Evolutionary conservation across 1,284 basidiomycete species (phyloP), one percentile per base, ranked within the genome.

Genomic region (Ganoderma boninense): DNA sequence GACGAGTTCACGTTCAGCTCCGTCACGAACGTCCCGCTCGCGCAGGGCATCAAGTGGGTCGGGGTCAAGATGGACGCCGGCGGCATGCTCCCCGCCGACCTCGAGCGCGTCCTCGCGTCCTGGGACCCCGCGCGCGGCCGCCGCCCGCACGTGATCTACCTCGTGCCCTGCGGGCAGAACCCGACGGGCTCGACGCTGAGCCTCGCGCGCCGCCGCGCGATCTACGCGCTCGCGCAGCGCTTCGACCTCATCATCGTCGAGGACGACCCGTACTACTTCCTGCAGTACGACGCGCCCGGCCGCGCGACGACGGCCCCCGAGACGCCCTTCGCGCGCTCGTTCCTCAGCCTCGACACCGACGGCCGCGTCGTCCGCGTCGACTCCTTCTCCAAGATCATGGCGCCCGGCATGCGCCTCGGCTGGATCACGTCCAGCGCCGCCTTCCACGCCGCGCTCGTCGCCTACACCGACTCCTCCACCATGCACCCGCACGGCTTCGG

Each of bases 401-500:
- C 83, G 23, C 85, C 85, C 4, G 84, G 84, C 40, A 82, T 85
- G 79, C 81, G 84, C n/a, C 78, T 85, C 43, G 85, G 85, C 43
- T 85, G 84, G 84, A 81, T 85, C 68, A 83, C 84, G n/a, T 80
- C 80, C 69, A 82, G 77, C 73, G 70, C 79, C 11, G 57, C 79
- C 66, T 85, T 86, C 78, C 79, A 81, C 57, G 79, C 82, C 57
- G 79, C 82, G 64, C 80, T 82, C 62, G 77, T 80, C 71, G 69
- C 73, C 43, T 75, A 80, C 69, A 82, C 78, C 60, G 85, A 87
- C 76, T 81, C 81, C 20, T 82, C 82, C 26, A 85, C 85, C 6
- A 84, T 85, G 74, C 82, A 82, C 60, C 83, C 85, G n/a, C 83
- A 84, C 78, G 85, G 83, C 64, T 80, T 86, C 73, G 83, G 81